Conservation (phyloP, 163 green algal species). For the Chlamydomonas reinhardtii region DNA sequence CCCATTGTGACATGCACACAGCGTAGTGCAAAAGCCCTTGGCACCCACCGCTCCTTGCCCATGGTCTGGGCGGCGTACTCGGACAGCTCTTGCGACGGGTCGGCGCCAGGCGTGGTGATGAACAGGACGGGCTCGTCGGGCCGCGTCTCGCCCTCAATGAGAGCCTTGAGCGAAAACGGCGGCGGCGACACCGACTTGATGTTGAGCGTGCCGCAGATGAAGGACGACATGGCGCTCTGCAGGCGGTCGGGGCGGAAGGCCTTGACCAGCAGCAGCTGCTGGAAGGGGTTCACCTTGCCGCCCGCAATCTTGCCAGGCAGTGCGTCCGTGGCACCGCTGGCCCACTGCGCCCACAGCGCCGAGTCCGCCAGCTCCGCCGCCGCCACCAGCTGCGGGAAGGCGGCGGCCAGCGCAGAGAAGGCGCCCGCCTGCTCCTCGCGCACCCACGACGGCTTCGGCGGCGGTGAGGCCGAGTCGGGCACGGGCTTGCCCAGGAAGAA, state of each 20-base stretch:
- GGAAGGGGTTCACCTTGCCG: constrained; percentile 64
- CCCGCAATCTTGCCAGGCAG: constrained; percentile 48
- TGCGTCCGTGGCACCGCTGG: constrained; percentile 29
- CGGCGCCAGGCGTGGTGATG: constrained; percentile 79
- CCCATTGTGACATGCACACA: too few relatives aligned
- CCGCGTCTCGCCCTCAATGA: constrained; percentile 57
- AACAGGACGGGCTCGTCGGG: constrained; percentile 77
- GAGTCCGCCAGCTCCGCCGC: constrained; percentile 65
- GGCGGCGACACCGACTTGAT: constrained; percentile 57
- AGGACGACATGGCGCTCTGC: constrained; percentile 65
- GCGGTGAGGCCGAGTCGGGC: constrained; percentile 1
- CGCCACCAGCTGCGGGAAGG: constrained; percentile 63
- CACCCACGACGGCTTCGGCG: constrained; percentile 63
- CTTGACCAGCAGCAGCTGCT: constrained; percentile 76
- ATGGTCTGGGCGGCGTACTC: constrained; percentile 66
- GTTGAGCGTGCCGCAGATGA: constrained; percentile 60
- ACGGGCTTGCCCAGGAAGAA: constrained; percentile 67
- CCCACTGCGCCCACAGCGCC: constrained; percentile 73
- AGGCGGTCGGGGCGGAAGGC: constrained; percentile 82
- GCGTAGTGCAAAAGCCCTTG: too few relatives aligned
- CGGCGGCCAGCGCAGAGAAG: constrained; percentile 61
- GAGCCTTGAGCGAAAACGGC: constrained; percentile 59
- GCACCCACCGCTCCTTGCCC: constrained; percentile 48
- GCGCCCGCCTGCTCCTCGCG: constrained; percentile 44
- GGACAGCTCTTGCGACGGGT: constrained; percentile 82